Percentiles rank a stretch among this genome's conserved stretches.
These are phyloP conservation scores for Venturia effusa DNA, from an alignment of 2,329 filamentous ascomycete species.

Conservation along the genomic window DNA sequence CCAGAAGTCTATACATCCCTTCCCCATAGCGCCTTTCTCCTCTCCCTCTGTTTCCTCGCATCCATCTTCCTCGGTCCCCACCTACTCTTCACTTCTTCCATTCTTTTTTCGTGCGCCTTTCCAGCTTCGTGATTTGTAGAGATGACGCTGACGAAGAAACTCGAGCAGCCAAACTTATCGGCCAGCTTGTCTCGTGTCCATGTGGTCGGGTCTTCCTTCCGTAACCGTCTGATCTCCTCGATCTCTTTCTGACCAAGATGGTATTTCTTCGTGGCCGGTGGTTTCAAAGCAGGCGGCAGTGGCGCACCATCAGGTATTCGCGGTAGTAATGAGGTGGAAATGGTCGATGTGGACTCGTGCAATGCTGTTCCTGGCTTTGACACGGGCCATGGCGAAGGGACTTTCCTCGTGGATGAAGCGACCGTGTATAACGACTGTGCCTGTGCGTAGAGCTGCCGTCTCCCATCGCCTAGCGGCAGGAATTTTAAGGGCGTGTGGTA, in stretches of 20 bases:
- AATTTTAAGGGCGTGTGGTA: constrained; percentile 57
- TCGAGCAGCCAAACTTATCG: constrained; percentile 51
- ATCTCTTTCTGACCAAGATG: constrained; percentile 47
- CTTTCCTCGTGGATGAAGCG: constrained; percentile 14
- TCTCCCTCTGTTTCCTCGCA: constrained; percentile 49
- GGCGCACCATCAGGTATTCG: constrained; percentile 16
- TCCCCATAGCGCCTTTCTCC: constrained; percentile 51
- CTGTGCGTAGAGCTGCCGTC: constrained; percentile 36
- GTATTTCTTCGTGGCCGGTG: constrained; percentile 36
- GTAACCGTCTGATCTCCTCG: constrained; percentile 46
- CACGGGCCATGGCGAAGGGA: constrained; percentile 14
- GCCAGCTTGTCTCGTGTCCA: constrained; percentile 52
- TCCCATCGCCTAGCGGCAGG: constrained; percentile 47
- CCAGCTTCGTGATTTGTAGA: constrained; percentile 34
- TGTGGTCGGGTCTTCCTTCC: constrained; percentile 42
- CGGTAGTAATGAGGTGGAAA: constrained; percentile 3
- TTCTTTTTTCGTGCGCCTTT: constrained; percentile 31
- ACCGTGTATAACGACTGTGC: constrained; percentile 17
- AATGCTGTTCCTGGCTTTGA: constrained; percentile 14
- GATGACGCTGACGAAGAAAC: constrained; percentile 52
- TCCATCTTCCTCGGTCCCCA: constrained; percentile 50
- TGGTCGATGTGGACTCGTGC: constrained; percentile 4
- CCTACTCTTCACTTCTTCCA: constrained; percentile 44
- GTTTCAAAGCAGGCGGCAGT: constrained; percentile 39
- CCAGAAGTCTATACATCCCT: constrained; percentile 22